phyloP scores from a whole-genome alignment of 2,329 filamentous ascomycete species.

The Phialophora verrucosa region DNA sequence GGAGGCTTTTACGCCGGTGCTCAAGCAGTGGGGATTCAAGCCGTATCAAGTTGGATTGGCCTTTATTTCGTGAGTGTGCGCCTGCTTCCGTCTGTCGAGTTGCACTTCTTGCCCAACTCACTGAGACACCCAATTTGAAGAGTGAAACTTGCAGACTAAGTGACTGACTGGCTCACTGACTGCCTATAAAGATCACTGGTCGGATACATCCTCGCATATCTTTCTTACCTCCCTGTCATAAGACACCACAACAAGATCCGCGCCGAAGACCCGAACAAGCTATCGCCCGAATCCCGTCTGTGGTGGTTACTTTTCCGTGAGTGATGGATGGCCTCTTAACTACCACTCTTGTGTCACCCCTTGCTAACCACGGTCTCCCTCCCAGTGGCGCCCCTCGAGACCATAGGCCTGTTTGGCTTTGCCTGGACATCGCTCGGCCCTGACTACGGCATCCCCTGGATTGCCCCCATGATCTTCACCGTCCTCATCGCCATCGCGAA shows the following conservation, averaged over 20 bases:
- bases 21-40: constrained; percentile 64
- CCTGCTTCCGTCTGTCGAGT: not conserved
- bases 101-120: not conserved
- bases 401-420: constrained; percentile 66
- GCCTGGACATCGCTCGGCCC: constrained; percentile 65
- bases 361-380: not conserved
- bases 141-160: not conserved
- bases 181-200: constrained; percentile 50
- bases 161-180: not conserved
- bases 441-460: constrained; percentile 60
- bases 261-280: constrained; percentile 50
- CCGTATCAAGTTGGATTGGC: constrained; percentile 56
- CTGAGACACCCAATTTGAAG: not conserved
- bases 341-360: not conserved
- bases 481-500: constrained; percentile 67
- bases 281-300: constrained; percentile 68
- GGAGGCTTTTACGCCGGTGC: constrained; percentile 66
- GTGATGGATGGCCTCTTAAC: constrained; percentile 17
- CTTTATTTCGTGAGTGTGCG: constrained; percentile 57
- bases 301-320: constrained; percentile 62
- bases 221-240: constrained; percentile 62
- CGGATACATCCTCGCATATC: constrained; percentile 64
- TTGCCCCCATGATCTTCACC: constrained; percentile 65
- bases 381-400: constrained; percentile 60
- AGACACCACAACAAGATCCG: constrained; percentile 50